Conservation (phyloP, 805 yeast species). For the Candida endomychidarum region DNA sequence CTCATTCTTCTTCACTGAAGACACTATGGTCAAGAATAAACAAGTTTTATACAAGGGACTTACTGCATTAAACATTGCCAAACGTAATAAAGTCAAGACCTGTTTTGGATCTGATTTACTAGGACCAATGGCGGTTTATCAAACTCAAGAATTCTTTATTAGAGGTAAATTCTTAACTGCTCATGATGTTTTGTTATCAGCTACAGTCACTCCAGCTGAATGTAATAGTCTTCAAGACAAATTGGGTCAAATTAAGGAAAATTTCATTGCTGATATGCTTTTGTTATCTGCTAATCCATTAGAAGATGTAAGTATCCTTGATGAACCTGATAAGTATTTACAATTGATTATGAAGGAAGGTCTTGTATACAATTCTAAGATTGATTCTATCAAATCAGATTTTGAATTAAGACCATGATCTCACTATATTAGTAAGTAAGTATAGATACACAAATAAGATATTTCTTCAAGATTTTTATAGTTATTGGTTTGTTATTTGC, state of each 20-base stretch:
- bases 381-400: not conserved
- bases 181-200: constrained; percentile 24
- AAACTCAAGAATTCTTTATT: constrained; percentile 23
- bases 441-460: too few relatives aligned
- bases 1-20: constrained; percentile 18
- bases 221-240: constrained; percentile 15
- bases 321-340: constrained; percentile 23
- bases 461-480: too few relatives aligned
- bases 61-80: constrained; percentile 19
- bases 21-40: constrained; percentile 11
- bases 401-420: not conserved
- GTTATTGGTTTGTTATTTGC: too few relatives aligned
- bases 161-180: constrained; percentile 22
- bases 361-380: not conserved
- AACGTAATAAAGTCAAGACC: constrained; percentile 20
- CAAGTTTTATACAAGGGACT: constrained; percentile 22
- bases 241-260: constrained; percentile 25
- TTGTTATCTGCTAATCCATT: constrained; percentile 23
- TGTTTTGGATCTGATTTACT: constrained; percentile 28
- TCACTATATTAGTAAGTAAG: too few relatives aligned
- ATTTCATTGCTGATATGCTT: constrained; percentile 25
- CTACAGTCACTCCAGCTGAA: constrained; percentile 26
- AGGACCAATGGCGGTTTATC: constrained; percentile 24
- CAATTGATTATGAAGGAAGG: constrained; percentile 25
- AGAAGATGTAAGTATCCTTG: constrained; percentile 21